Percentiles rank a stretch among this genome's conserved stretches.
These are phyloP conservation scores for Sabuloglossum arenarium DNA, from an alignment of 495 filamentous ascomycete genomes.

Conservation along the genomic window DNA sequence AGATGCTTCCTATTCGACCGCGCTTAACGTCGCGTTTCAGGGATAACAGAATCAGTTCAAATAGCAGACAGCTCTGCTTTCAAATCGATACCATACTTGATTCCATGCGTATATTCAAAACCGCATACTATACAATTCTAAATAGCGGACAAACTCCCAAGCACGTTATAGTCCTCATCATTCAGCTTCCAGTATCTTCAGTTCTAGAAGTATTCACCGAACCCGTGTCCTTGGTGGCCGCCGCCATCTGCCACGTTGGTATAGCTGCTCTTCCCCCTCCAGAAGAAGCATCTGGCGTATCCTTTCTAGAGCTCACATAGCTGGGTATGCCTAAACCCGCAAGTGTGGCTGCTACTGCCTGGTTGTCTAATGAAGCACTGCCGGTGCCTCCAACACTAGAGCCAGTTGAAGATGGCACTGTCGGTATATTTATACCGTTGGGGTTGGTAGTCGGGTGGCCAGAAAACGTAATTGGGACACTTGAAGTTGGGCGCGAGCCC, in stretches of 20 bases:
- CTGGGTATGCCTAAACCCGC: neutral
- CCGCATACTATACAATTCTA: neutral
- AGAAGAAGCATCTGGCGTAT: neutral
- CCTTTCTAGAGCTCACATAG: neutral
- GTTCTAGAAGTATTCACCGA: neutral
- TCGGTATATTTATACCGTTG: neutral
- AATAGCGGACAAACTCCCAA: neutral
- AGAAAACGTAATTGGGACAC: neutral
- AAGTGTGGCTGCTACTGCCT: neutral
- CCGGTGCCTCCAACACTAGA: neutral
- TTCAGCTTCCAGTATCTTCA: neutral
- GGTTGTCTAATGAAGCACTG: neutral
- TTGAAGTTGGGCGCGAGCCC: neutral
- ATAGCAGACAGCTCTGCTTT: neutral
- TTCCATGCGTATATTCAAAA: neutral
- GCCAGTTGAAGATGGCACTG: neutral
- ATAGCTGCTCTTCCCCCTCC: constrained; percentile 40
- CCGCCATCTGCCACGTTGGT: constrained; percentile 76
- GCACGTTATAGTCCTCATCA: too few species aligned
- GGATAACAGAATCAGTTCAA: neutral
- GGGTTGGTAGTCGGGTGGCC: neutral
- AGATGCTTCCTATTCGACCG: too few species aligned
- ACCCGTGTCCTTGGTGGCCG: constrained; percentile 30
- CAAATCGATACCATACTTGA: neutral
- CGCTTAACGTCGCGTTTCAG: too few species aligned